These are phyloP conservation scores for Rostrohypoxylon terebratum DNA, from an alignment of 495 filamentous ascomycete genomes.

Conservation along the genomic window DNA sequence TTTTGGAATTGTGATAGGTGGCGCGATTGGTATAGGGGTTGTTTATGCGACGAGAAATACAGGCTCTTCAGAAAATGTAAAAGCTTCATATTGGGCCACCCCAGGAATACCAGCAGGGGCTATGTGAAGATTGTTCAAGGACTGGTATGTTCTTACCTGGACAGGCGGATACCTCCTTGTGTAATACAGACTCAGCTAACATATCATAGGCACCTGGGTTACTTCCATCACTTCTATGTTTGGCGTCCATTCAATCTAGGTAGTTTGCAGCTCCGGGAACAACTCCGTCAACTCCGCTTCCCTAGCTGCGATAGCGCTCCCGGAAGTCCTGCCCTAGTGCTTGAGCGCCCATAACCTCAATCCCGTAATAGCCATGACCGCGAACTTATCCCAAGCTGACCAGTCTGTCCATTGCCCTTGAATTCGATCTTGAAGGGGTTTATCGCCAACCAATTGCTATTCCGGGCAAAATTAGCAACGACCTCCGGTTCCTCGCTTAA, in stretches of 20 bases:
- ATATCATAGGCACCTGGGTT: background rate
- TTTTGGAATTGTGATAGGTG: conserved; percentile 21
- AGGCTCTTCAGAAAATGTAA: conserved; percentile 2
- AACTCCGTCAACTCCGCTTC: background rate
- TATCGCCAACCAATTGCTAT: background rate
- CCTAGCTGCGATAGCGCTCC: background rate
- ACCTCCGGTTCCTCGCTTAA: background rate
- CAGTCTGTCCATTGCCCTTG: background rate
- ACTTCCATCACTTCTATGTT: background rate
- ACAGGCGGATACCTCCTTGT: background rate
- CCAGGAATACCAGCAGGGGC: background rate
- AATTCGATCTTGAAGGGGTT: background rate
- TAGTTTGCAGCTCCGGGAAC: background rate
- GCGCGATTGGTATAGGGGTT: conserved; percentile 8
- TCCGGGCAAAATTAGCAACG: background rate
- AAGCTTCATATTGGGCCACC: background rate
- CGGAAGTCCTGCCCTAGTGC: background rate
- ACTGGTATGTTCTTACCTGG: background rate
- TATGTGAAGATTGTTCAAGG: background rate
- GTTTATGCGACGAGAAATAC: conserved; percentile 11
- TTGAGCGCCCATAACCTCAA: background rate
- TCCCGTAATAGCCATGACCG: background rate
- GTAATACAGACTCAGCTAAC: background rate
- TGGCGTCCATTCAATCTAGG: background rate
- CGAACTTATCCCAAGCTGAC: background rate